Evolutionary conservation across 768 basidiomycete species (phyloP).

Genomic region (Hypsizygus marmoreus): DNA sequence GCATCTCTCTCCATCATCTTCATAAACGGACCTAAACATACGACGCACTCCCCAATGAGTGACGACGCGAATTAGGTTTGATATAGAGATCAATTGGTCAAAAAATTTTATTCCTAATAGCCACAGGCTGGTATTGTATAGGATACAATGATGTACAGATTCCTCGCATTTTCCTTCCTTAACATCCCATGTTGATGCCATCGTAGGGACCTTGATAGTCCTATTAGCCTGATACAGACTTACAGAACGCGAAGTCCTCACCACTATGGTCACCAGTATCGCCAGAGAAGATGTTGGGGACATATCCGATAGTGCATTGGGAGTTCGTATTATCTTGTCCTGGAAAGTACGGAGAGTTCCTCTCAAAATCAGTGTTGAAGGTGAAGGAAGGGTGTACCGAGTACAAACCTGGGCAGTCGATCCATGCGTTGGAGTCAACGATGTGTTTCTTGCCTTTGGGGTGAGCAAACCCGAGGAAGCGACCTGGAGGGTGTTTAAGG

Average conservation of each 20-base stretch:
- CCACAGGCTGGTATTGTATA: background rate
- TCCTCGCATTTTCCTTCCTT: constrained; percentile 1
- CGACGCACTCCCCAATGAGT: too few species aligned
- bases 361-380: background rate
- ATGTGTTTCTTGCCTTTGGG: constrained; percentile 32
- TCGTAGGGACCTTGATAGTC: constrained; percentile 16
- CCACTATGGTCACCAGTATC: constrained; percentile 17
- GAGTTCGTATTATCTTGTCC: constrained; percentile 22
- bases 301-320: constrained; percentile 20
- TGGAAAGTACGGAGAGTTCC: too few species aligned
- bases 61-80: too few species aligned
- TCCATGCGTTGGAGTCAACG: constrained; percentile 15
- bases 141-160: background rate
- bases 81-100: background rate
- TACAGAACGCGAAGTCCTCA: background rate
- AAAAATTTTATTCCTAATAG: background rate
- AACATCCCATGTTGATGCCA: constrained; percentile 16
- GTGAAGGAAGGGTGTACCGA: too few species aligned
- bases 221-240: background rate
- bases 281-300: constrained; percentile 18
- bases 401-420: constrained; percentile 18
- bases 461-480: constrained; percentile 39
- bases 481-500: constrained; percentile 20
- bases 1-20: too few species aligned
- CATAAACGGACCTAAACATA: too few species aligned